phyloP scores from a whole-genome alignment of 2,329 filamentous ascomycete species.

The Monosporascus sp. region DNA sequence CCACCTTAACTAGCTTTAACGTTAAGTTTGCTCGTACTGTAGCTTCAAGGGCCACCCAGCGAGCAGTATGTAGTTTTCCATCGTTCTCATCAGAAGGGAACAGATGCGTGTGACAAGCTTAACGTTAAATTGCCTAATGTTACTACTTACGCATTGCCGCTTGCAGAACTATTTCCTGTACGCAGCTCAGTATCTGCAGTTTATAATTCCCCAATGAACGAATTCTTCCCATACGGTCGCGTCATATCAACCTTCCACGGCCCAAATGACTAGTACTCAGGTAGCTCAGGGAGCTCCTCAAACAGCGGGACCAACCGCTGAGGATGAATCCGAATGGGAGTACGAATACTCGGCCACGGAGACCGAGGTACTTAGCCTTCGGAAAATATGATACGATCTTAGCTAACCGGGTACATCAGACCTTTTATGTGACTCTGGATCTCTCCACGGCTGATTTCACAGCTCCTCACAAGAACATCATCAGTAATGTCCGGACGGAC shows the following conservation, averaged over 20 bases:
- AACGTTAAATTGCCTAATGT: no score
- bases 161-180: no score
- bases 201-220: background rate
- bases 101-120: no score
- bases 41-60: background rate
- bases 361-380: slow-evolving; percentile 45
- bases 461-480: slow-evolving; percentile 34
- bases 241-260: slow-evolving; percentile 11
- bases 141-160: no score
- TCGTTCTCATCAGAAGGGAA: no score
- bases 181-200: background rate
- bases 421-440: slow-evolving; percentile 59
- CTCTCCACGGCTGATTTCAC: slow-evolving; percentile 57
- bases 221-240: background rate
- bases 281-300: slow-evolving; percentile 11
- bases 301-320: slow-evolving; percentile 11
- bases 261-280: slow-evolving; percentile 21
- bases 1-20: slow-evolving; percentile 9
- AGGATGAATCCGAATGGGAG: slow-evolving; percentile 58
- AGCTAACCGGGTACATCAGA: slow-evolving; percentile 34
- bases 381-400: background rate
- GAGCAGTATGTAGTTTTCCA: no score
- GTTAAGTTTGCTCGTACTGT: no score
- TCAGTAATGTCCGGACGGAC: slow-evolving; percentile 36
- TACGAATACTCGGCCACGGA: slow-evolving; percentile 62